phyloP scores from a whole-genome alignment of 768 basidiomycete genomes.

The Mycena haematopus region DNA sequence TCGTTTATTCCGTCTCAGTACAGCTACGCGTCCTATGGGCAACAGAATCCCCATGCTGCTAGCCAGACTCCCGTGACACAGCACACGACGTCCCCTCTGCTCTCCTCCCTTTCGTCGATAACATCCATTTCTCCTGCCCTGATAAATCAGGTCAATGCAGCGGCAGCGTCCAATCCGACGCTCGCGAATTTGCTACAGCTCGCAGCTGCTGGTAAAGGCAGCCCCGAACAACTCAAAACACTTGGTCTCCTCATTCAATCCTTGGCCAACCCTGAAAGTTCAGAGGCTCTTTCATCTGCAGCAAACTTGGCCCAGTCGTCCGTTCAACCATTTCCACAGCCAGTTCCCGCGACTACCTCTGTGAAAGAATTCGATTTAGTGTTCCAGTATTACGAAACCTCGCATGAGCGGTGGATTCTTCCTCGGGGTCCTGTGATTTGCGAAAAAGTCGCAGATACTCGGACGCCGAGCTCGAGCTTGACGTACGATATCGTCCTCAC shows the following conservation, averaged over 20 bases:
- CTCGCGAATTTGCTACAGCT: constrained; percentile 70
- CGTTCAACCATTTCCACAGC: constrained; percentile 25
- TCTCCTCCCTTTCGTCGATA: constrained; percentile 52
- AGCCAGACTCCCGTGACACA: constrained; percentile 33
- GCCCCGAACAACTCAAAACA: constrained; percentile 67
- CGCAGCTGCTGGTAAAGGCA: constrained; percentile 67
- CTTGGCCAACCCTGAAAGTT: constrained; percentile 46
- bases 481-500: constrained; percentile 48
- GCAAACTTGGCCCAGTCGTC: constrained; percentile 24
- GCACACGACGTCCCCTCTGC: constrained; percentile 45
- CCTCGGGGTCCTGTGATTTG: constrained; percentile 64
- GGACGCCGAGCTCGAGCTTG: constrained; percentile 26
- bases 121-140: constrained; percentile 61
- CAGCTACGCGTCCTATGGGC: constrained; percentile 26
- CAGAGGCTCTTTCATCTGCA: constrained; percentile 26
- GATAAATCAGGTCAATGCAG: constrained; percentile 68
- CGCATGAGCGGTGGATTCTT: constrained; percentile 70
- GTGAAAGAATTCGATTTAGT: constrained; percentile 74
- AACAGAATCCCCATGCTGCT: constrained; percentile 24
- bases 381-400: constrained; percentile 70
- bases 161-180: constrained; percentile 71
- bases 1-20: constrained; percentile 11
- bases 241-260: constrained; percentile 79
- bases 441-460: constrained; percentile 45
- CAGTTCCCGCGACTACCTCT: constrained; percentile 32